Evolutionary conservation across 2,329 filamentous ascomycete species (phyloP).

Genomic region (Zymoseptoria pseudotritici): DNA sequence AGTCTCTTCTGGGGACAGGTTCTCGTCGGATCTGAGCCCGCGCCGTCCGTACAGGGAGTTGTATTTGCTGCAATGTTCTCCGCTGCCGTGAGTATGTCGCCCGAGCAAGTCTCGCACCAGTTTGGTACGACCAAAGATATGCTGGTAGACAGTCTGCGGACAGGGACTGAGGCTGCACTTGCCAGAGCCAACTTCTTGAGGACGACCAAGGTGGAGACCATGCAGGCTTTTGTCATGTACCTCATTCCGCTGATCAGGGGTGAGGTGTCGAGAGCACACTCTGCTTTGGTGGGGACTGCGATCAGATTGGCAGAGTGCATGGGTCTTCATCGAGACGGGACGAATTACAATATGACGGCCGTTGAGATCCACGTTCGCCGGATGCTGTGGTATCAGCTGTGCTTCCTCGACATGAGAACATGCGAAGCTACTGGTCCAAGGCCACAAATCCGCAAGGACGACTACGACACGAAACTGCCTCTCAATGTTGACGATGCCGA

Average conservation of each 20-base stretch:
- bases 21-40: constrained; percentile 52
- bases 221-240: constrained; percentile 73
- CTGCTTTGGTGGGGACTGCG: constrained; percentile 62
- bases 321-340: constrained; percentile 65
- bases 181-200: constrained; percentile 63
- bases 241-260: constrained; percentile 65
- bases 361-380: constrained; percentile 65
- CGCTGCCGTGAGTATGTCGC: constrained; percentile 58
- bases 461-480: constrained; percentile 67
- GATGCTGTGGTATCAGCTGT: constrained; percentile 70
- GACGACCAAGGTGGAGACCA: constrained; percentile 64
- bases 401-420: constrained; percentile 67
- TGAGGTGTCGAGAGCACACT: constrained; percentile 66
- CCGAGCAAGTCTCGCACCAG: constrained; percentile 44
- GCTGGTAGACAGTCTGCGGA: constrained; percentile 56
- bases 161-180: constrained; percentile 60
- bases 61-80: constrained; percentile 64
- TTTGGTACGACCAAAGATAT: constrained; percentile 51
- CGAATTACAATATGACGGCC: constrained; percentile 56
- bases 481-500: constrained; percentile 63
- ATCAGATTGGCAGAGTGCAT: constrained; percentile 71
- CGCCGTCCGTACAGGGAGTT: constrained; percentile 58
- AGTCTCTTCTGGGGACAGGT: constrained; percentile 58
- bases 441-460: constrained; percentile 62
- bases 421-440: constrained; percentile 67